Base-by-base conservation (phyloP, 345 rosid genomes). In the Eucalyptus curtisii region DNA sequence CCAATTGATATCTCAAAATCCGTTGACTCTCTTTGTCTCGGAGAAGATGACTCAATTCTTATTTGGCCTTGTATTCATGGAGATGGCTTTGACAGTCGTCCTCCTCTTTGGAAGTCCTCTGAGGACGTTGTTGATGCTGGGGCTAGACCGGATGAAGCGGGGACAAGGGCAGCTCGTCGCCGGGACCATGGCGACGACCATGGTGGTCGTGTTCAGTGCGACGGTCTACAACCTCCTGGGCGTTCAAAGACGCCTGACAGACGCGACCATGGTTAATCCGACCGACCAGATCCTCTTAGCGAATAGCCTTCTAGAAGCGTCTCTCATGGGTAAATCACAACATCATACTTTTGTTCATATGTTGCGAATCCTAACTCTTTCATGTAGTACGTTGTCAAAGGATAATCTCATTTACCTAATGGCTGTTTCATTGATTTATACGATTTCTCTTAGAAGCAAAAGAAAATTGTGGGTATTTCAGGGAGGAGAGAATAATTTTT, bases 281-380 rank as follows among this genome's bases (percentile, higher is more conserved):
- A 92, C 94, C 3, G 95, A 93, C 50, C 93, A 92, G 59, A 92
- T 94, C 89, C 92, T 95, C 27, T 25, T 89, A 91, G 92, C 93
- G 0, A 68, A 92, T 86, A 92, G 90, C 42, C 89, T 93, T 17
- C 81, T 93, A 68, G 93, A 94, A 61, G 93, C 95, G 5, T 90
- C 95, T 88, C 92, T 95, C 22, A 88, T 94, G 93, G 95, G 95
- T 93, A 92, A 88, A 76, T 40, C 8, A 37, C 15, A 76, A 76
- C 40, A 10, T 7, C 27, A 40, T 20, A 44, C 47, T 4, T 27
- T 88, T 27, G 10, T 22, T 57, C 81, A 16, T 27, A 50, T 8
- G 37, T 48, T 10, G 82, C 47, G 14, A 76, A 12, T 20, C 13
- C 9, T 19, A 7, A 64, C 19, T 0, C 71, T n/a, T 13, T 64